Percentiles rank a stretch among this genome's conserved stretches.
These are phyloP conservation scores for Rhodotorula paludigena DNA, from an alignment of 768 basidiomycete genomes.

Conservation along the genomic window DNA sequence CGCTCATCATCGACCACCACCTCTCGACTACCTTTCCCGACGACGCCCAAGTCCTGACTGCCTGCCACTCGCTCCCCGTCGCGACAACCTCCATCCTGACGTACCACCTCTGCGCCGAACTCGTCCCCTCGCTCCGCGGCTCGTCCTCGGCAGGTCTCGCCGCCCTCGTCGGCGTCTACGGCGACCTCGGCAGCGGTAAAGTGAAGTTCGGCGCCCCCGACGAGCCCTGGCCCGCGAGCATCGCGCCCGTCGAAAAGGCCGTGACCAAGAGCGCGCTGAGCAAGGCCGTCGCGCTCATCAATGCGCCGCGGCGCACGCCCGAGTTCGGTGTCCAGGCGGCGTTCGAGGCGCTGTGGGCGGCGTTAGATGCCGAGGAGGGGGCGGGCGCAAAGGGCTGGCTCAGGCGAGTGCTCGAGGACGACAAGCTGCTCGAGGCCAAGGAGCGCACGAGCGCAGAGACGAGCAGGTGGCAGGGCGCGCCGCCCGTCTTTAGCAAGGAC, in stretches of 20 bases:
- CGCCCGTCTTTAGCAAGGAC: constrained; percentile 53
- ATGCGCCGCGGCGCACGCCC: constrained; percentile 50
- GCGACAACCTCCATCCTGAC: constrained; percentile 52
- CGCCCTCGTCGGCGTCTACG: constrained; percentile 52
- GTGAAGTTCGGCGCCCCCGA: constrained; percentile 44
- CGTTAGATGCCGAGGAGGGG: constrained; percentile 15
- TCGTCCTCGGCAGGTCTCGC: constrained; percentile 46
- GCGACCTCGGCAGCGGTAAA: constrained; percentile 48
- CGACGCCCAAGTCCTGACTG: constrained; percentile 48
- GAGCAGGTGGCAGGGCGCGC: constrained; percentile 40
- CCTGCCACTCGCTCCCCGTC: constrained; percentile 51
- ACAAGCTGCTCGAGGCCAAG: constrained; percentile 15
- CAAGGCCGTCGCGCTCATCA: constrained; percentile 51
- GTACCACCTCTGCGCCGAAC: constrained; percentile 50
- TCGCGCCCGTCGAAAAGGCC: constrained; percentile 47
- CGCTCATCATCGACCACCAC: constrained; percentile 55
- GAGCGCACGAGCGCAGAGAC: constrained; percentile 29
- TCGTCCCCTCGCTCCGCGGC: constrained; percentile 44
- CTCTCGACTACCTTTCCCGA: constrained; percentile 51
- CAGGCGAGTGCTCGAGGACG: constrained; percentile 14
- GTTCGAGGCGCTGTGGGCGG: constrained; percentile 48
- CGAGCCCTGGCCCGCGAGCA: constrained; percentile 43
- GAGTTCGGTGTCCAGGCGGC: constrained; percentile 48
- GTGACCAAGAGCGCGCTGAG: constrained; percentile 43
- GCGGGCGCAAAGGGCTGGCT: constrained; percentile 12